Conservation (phyloP, 306 rosid species). For the Aeschynomene evenia region DNA sequence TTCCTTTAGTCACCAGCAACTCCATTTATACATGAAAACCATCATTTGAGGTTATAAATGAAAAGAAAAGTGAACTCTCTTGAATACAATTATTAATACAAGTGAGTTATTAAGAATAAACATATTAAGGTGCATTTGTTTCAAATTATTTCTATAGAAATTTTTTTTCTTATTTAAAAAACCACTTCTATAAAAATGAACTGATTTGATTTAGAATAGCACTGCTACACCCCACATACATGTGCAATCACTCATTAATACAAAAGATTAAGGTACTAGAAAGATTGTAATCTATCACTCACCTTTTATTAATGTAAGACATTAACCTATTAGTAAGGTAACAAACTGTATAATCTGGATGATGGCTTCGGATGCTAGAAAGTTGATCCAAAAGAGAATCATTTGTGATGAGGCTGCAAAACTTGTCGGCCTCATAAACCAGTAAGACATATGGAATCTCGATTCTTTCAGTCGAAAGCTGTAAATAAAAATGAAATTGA, state of each 20-base stretch:
- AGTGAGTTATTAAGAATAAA: background rate
- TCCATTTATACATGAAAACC: background rate
- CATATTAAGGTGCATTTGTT: no score
- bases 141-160: no score
- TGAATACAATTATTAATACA: background rate
- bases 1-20: background rate
- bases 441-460: slow-evolving; percentile 72
- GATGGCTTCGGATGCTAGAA: slow-evolving; percentile 55
- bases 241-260: background rate
- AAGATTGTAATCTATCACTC: slow-evolving; percentile 25
- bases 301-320: slow-evolving; percentile 84
- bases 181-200: no score
- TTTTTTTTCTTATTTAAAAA: no score
- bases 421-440: slow-evolving; percentile 72
- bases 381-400: slow-evolving; percentile 63
- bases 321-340: slow-evolving; percentile 77
- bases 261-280: slow-evolving; percentile 6
- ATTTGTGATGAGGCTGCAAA: slow-evolving; percentile 60
- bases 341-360: slow-evolving; percentile 82
- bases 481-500: slow-evolving; percentile 40
- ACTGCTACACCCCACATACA: background rate
- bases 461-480: slow-evolving; percentile 55
- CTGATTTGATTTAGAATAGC: background rate
- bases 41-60: background rate
- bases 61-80: background rate